Evolutionary conservation across 169 alveolate species (phyloP), one percentile per base, ranked within the genome.

Genomic region (Eimeria falciformis): DNA sequence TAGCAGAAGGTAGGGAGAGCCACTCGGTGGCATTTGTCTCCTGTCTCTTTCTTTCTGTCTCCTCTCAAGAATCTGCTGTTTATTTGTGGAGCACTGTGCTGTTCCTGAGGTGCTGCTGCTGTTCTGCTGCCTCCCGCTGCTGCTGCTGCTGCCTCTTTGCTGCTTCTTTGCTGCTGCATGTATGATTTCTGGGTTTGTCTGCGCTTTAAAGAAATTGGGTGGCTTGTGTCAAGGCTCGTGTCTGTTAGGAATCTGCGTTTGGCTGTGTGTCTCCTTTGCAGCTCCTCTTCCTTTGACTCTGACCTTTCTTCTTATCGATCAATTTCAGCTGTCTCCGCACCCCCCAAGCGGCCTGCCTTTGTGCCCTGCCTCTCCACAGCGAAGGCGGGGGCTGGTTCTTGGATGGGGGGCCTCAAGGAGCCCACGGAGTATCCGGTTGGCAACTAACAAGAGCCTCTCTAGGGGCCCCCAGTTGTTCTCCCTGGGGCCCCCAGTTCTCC

Each of bases 391-490:
- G 46, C 91, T 0, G 91, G 91, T 17, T 83, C 91, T 29, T 83
- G 91, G 91, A 62, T 83, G 79, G 71, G 79, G 68, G 91, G 91
- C 17, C 58, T 21, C 65, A 56, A 68, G n/a, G 91, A 83, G 43
- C 91, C 91, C 43, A 29, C 62, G 14, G 91, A 83, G 47, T 83
- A 83, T 62, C 91, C 91, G 18, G 56, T 71, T 6, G 82, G 82
- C 2, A 71, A 33, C 82, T 71, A 55, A 71, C 40, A 3, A 14
- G 62, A n/a, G n/a, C n/a, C n/a, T n/a, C 62, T 14, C 62, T 14
- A 50, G 62, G 62, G 62, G 14, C 7, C n/a, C 62, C 62, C 62
- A 50, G 62, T 14, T 14, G 62, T 14, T 50, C 14, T 50, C 14
- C 62, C 7, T 14, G 62, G 62, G 62, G 62, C n/a, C 62, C 62